Percentiles rank a stretch among this genome's conserved stretches.
Conservation (phyloP, 2,329 filamentous ascomycete genomes). For the Lasiodiplodia sp. region DNA sequence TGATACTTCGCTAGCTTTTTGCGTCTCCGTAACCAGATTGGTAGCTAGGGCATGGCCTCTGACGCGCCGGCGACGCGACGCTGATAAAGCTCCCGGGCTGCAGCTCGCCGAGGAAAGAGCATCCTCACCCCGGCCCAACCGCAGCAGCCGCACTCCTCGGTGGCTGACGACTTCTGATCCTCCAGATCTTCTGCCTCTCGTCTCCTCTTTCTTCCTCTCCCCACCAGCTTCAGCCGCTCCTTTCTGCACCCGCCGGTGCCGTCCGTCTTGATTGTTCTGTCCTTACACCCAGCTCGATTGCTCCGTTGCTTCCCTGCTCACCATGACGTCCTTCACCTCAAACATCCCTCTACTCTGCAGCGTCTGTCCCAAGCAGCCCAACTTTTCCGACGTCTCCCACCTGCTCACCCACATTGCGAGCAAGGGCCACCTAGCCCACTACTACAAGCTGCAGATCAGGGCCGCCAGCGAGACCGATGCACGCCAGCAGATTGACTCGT, state of each 20-base stretch:
- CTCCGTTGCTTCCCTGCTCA: conserved; percentile 40
- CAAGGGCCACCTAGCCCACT: conserved; percentile 86
- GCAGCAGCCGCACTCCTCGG: neutral
- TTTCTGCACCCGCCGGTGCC: conserved; percentile 28
- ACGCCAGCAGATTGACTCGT: conserved; percentile 68
- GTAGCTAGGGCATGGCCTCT: neutral
- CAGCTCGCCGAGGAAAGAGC: neutral
- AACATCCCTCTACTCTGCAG: conserved; percentile 77
- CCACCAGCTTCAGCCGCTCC: conserved; percentile 34
- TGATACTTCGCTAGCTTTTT: neutral
- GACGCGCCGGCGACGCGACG: conserved; percentile 5
- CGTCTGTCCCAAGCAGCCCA: conserved; percentile 80
- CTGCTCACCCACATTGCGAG: conserved; percentile 90
- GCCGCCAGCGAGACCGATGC: conserved; percentile 72
- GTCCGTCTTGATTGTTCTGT: conserved; percentile 34
- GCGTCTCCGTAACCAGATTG: neutral
- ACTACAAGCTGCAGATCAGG: conserved; percentile 81
- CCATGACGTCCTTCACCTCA: conserved; percentile 42
- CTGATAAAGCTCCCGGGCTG: conserved; percentile 5
- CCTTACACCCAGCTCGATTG: conserved; percentile 30
- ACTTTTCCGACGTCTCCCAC: conserved; percentile 90
- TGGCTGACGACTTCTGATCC: neutral
- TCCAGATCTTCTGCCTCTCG: neutral
- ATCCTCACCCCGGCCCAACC: neutral
- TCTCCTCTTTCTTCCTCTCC: conserved; percentile 35